These are phyloP conservation scores for Diaporthe nobilis DNA, from an alignment of 2,329 filamentous ascomycete genomes.

Conservation along the genomic window DNA sequence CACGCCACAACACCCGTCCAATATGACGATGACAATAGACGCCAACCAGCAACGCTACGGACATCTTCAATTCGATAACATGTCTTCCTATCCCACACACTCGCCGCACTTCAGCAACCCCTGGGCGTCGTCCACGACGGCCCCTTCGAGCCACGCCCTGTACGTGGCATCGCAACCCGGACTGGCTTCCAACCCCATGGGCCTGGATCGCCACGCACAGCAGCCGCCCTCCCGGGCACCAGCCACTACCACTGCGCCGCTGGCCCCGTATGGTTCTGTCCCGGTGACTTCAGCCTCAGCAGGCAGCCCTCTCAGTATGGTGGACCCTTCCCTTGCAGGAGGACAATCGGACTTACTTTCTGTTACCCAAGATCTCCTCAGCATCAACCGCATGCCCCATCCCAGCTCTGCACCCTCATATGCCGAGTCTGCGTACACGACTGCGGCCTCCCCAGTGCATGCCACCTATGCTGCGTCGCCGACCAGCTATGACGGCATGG, in stretches of 20 bases:
- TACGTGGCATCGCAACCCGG: slow-evolving; percentile 68
- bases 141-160: slow-evolving; percentile 71
- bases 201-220: slow-evolving; percentile 68
- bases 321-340: slow-evolving; percentile 68
- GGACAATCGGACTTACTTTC: slow-evolving; percentile 77
- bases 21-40: slow-evolving; percentile 97
- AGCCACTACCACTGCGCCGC: slow-evolving; percentile 70
- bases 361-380: slow-evolving; percentile 81
- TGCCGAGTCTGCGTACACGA: slow-evolving; percentile 77
- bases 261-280: slow-evolving; percentile 81
- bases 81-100: slow-evolving; percentile 76
- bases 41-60: slow-evolving; percentile 86
- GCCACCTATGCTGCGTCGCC: slow-evolving; percentile 77
- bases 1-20: slow-evolving; percentile 51
- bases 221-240: slow-evolving; percentile 60
- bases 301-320: slow-evolving; percentile 75
- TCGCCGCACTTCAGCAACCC: slow-evolving; percentile 89
- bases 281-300: slow-evolving; percentile 81
- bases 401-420: slow-evolving; percentile 74
- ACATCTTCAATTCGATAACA: slow-evolving; percentile 83
- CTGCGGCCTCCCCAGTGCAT: slow-evolving; percentile 76
- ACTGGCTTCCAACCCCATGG: slow-evolving; percentile 71
- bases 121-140: slow-evolving; percentile 76
- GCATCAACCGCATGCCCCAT: slow-evolving; percentile 74
- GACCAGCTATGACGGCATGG: slow-evolving; percentile 81